phyloP scores from a whole-genome alignment of 2,329 filamentous ascomycete genomes.

The Anisogramma anomala region DNA sequence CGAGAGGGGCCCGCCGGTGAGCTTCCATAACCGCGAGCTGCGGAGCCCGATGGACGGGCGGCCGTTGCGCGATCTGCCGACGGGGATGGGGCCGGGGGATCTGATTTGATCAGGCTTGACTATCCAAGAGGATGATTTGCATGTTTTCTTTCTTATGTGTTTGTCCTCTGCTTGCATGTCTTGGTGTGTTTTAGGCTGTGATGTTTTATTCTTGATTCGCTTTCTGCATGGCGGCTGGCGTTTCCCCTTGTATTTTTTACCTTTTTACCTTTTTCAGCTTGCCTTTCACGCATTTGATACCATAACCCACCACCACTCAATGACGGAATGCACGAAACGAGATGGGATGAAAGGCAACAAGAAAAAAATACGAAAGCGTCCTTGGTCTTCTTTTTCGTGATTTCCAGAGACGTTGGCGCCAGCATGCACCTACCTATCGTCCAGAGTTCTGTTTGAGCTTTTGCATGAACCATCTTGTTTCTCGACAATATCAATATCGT shows the following conservation, averaged over 20 bases:
- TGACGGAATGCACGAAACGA: constrained; percentile 1
- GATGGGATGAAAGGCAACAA: not conserved
- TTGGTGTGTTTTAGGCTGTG: too few relatives aligned
- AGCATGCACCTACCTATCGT: not conserved
- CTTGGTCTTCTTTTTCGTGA: not conserved
- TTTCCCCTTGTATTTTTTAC: too few relatives aligned
- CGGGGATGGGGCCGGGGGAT: constrained; percentile 19
- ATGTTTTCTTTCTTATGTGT: constrained; percentile 2
- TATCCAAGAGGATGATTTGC: constrained; percentile 49
- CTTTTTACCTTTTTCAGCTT: too few relatives aligned
- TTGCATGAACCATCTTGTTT: not conserved
- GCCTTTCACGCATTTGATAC: constrained; percentile 16
- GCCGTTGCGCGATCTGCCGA: constrained; percentile 15
- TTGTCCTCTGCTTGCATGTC: constrained; percentile 5
- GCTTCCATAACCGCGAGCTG: constrained; percentile 29
- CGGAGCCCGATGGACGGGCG: constrained; percentile 19
- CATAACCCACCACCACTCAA: constrained; percentile 6
- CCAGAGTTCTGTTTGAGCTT: not conserved
- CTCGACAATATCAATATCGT: not conserved
- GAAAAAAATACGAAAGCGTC: not conserved
- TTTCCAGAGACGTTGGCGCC: too few relatives aligned
- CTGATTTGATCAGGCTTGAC: constrained; percentile 30
- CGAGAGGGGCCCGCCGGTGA: constrained; percentile 26
- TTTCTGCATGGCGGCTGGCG: constrained; percentile 25
- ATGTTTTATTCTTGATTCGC: constrained; percentile 4